Evolutionary conservation across 75 land plant species (phyloP).

Genomic region (Ceratopteris richardii): DNA sequence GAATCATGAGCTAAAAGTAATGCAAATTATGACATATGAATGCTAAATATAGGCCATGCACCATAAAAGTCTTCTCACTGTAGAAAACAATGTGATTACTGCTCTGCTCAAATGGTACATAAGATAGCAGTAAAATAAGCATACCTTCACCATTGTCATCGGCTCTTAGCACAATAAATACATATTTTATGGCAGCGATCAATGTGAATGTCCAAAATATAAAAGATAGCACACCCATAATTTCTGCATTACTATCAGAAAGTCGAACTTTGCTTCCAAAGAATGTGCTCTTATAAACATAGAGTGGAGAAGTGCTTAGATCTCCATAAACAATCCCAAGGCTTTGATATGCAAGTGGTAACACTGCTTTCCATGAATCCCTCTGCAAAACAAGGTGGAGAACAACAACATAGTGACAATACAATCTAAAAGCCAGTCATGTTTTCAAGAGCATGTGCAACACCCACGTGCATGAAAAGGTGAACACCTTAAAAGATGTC

Average conservation of each 20-base stretch:
- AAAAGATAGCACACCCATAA: conserved; percentile 45
- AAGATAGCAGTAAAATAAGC: background rate
- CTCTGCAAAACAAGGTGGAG: conserved; percentile 19
- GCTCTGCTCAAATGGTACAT: too few species aligned
- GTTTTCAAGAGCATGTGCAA: too few species aligned
- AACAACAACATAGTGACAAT: too few species aligned
- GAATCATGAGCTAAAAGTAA: too few species aligned
- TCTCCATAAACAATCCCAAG: conserved; percentile 42
- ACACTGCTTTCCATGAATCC: conserved; percentile 17
- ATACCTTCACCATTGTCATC: conserved; percentile 64
- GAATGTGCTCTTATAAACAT: conserved; percentile 36
- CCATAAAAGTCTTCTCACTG: too few species aligned
- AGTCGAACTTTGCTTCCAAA: conserved; percentile 24
- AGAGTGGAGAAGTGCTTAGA: conserved; percentile 33
- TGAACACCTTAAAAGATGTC: too few species aligned
- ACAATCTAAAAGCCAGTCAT: too few species aligned
- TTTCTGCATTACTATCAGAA: conserved; percentile 25
- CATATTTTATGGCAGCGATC: conserved; percentile 42
- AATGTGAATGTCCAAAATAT: conserved; percentile 51
- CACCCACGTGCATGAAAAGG: too few species aligned
- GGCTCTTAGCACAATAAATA: conserved; percentile 39
- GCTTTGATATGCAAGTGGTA: conserved; percentile 32
- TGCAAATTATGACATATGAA: too few species aligned
- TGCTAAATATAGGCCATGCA: too few species aligned
- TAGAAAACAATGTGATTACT: too few species aligned